Percentiles rank a stretch among this genome's conserved stretches.
Conservation (phyloP, 106 monocot species). For the Allium sativum region DNA sequence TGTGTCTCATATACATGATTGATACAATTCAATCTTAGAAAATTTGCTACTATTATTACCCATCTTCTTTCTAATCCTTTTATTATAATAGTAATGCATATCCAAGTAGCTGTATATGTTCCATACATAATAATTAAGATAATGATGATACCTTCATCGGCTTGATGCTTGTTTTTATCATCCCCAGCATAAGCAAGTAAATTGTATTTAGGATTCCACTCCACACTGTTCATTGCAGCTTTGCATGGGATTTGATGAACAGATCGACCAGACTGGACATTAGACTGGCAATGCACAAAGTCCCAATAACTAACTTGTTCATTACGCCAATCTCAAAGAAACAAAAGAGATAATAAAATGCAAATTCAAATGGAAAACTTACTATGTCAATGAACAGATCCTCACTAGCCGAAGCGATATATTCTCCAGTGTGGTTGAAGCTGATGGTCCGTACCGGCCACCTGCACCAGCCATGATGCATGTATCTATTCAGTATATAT, state of each 20-base stretch:
- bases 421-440: conserved; percentile 89
- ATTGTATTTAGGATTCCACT: conserved; percentile 95
- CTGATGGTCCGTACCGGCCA: conserved; percentile 98
- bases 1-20: too few relatives aligned
- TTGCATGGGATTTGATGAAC: conserved; percentile 87
- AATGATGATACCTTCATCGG: conserved; percentile 51
- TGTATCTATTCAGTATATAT: too few relatives aligned
- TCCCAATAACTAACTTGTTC: background rate
- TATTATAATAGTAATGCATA: background rate
- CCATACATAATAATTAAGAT: background rate
- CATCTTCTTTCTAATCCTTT: background rate
- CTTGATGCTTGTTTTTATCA: conserved; percentile 92
- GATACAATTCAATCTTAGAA: background rate
- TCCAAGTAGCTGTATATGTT: background rate
- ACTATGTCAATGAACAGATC: conserved; percentile 93
- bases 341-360: background rate
- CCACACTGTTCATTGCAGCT: conserved; percentile 96
- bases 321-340: background rate
- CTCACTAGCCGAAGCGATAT: conserved; percentile 90
- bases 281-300: conserved; percentile 38
- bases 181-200: conserved; percentile 93
- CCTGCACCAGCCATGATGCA: conserved; percentile 19
- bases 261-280: conserved; percentile 71
- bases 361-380: conserved; percentile 8
- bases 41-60: background rate